phyloP scores from a whole-genome alignment of 1,284 basidiomycete genomes.

The Ceratobasidium papillatum region DNA sequence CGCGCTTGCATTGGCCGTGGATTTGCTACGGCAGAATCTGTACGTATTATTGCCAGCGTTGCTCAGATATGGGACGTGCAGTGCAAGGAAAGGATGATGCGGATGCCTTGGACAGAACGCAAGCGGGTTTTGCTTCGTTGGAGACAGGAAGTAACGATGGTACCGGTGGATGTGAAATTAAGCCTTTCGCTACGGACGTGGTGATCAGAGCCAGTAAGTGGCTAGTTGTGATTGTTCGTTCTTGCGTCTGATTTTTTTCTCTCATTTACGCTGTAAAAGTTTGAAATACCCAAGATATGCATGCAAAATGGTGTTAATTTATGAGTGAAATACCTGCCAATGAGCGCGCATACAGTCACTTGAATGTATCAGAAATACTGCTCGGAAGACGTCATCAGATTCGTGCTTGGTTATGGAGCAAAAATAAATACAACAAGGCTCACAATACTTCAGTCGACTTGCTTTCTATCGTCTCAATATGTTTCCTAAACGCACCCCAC shows the following conservation, averaged over 20 bases:
- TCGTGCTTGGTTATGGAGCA: too few species aligned
- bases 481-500: background rate
- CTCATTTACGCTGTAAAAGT: too few species aligned
- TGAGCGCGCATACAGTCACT: too few species aligned
- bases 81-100: conserved; percentile 8
- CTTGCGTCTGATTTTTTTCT: background rate
- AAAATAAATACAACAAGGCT: background rate
- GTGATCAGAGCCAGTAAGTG: background rate
- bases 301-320: too few species aligned
- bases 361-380: too few species aligned
- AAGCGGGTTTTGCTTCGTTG: background rate
- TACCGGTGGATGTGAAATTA: conserved; percentile 9
- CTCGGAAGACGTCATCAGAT: background rate
- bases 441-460: background rate
- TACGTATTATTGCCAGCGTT: background rate
- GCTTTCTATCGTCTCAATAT: background rate
- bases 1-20: conserved; percentile 22
- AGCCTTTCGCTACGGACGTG: background rate
- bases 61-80: conserved; percentile 19
- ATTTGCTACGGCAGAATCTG: conserved; percentile 24
- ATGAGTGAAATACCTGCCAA: too few species aligned
- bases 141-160: conserved; percentile 21
- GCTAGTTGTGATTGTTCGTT: background rate
- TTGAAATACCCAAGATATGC: too few species aligned
- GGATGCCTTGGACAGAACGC: conserved; percentile 5